Evolutionary conservation across 495 filamentous ascomycete genomes (phyloP).

Genomic region (Tetracladium marchalianum): DNA sequence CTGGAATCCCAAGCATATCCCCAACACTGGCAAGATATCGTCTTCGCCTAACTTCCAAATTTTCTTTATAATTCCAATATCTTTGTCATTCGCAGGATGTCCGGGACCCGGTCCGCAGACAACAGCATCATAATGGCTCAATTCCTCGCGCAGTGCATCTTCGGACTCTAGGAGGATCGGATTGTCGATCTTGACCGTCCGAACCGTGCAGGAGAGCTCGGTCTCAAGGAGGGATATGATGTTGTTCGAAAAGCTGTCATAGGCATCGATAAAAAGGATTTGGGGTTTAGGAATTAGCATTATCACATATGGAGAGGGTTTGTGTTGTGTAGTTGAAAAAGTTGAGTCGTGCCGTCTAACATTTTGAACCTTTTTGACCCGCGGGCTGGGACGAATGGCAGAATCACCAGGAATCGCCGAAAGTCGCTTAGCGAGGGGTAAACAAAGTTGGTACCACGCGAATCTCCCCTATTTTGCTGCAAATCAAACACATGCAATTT

Average conservation of each 20-base stretch:
- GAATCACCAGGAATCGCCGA: no score
- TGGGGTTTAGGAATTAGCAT: slow-evolving; percentile 12
- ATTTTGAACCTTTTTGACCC: no score
- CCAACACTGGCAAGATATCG: slow-evolving; percentile 62
- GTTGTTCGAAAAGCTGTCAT: slow-evolving; percentile 94
- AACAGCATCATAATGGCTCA: slow-evolving; percentile 60
- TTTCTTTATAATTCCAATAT: slow-evolving; percentile 70
- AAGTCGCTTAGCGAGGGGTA: no score
- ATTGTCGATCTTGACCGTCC: slow-evolving; percentile 61
- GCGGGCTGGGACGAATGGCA: no score
- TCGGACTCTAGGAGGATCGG: slow-evolving; percentile 12
- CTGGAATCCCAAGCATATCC: slow-evolving; percentile 91
- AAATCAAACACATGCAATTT: no score
- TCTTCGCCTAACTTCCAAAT: slow-evolving; percentile 59
- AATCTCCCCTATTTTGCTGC: no score
- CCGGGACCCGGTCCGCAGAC: slow-evolving; percentile 78
- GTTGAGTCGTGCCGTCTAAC: no score
- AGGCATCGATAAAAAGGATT: slow-evolving; percentile 86
- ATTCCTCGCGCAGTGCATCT: slow-evolving; percentile 26
- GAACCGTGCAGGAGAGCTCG: slow-evolving; percentile 52
- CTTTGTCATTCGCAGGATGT: slow-evolving; percentile 42
- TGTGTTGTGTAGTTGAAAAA: no score
- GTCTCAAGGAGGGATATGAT: slow-evolving; percentile 70
- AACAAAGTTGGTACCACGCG: no score
- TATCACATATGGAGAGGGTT: neutral